Evolutionary conservation across 805 yeast species (phyloP).

Genomic region (Lipomyces oligophaga): DNA sequence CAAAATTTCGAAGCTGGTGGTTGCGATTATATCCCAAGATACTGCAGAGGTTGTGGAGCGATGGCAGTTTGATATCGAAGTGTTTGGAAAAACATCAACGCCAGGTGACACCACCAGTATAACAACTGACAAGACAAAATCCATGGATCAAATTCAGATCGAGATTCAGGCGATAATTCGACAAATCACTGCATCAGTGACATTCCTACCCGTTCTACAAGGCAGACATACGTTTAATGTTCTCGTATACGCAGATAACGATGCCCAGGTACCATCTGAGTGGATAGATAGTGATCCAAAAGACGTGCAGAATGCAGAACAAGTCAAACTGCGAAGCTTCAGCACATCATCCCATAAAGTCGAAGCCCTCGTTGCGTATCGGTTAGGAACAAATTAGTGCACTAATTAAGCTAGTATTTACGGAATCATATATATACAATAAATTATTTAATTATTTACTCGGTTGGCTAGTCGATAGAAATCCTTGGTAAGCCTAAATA

Average conservation of each 20-base stretch:
- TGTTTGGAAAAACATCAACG: slow-evolving; percentile 35
- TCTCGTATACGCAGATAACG: slow-evolving; percentile 66
- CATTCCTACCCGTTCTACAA: slow-evolving; percentile 74
- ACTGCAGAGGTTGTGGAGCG: slow-evolving; percentile 68
- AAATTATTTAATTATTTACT: slow-evolving; percentile 3
- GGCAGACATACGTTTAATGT: slow-evolving; percentile 75
- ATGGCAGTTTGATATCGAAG: slow-evolving; percentile 77
- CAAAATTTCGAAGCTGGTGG: slow-evolving; percentile 60
- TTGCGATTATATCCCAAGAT: slow-evolving; percentile 68
- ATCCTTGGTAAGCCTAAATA: slow-evolving; percentile 30
- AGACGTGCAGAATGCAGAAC: slow-evolving; percentile 56
- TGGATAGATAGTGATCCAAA: slow-evolving; percentile 79
- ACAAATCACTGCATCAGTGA: slow-evolving; percentile 82
- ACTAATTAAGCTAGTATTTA: neutral
- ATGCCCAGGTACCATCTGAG: slow-evolving; percentile 65
- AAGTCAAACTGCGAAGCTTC: slow-evolving; percentile 66
- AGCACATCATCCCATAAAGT: slow-evolving; percentile 65
- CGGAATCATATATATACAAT: neutral
- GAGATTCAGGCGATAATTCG: slow-evolving; percentile 84
- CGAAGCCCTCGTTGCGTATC: slow-evolving; percentile 67
- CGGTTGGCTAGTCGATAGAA: slow-evolving; percentile 22
- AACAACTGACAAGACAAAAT: too few relatives aligned
- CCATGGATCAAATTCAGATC: slow-evolving; percentile 52
- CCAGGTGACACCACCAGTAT: too few relatives aligned
- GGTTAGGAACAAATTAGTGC: slow-evolving; percentile 33